phyloP scores from a whole-genome alignment of 441 rosid genomes.

The Pelargonium australe region DNA sequence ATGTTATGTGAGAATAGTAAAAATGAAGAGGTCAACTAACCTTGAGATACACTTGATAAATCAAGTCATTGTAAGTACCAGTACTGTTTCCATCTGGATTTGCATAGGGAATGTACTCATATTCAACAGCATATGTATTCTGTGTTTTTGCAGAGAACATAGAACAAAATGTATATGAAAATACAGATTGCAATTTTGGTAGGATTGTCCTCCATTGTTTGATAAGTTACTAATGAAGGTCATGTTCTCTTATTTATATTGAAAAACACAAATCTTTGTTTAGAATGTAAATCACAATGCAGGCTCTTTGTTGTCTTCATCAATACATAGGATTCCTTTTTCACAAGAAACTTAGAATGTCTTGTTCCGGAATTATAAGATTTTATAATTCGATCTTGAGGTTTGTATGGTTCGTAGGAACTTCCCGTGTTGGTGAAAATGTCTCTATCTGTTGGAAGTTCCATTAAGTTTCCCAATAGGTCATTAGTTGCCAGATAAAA shows the following conservation, averaged over 20 bases:
- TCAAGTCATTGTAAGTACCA: slow-evolving; percentile 36
- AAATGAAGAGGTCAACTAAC: neutral
- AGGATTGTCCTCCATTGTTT: neutral
- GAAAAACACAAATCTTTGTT: no score
- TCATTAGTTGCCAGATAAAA: no score
- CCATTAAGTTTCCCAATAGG: no score
- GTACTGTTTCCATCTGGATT: slow-evolving; percentile 18
- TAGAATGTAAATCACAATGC: no score
- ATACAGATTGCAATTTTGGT: neutral
- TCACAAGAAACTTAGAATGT: no score
- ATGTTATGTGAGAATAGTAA: neutral
- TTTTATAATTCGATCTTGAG: no score
- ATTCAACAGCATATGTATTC: slow-evolving; percentile 31
- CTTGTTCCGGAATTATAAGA: no score
- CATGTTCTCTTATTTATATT: neutral
- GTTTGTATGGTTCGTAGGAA: no score
- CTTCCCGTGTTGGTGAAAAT: no score
- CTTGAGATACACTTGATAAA: slow-evolving; percentile 28
- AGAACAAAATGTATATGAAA: neutral
- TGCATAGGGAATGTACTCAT: slow-evolving; percentile 31
- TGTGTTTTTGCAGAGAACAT: neutral
- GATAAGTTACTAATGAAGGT: neutral
- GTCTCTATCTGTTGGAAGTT: no score
- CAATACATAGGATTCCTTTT: no score
- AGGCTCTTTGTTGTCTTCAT: no score